phyloP scores from a whole-genome alignment of 306 rosid genomes.

The Echinosophora koreensis region DNA sequence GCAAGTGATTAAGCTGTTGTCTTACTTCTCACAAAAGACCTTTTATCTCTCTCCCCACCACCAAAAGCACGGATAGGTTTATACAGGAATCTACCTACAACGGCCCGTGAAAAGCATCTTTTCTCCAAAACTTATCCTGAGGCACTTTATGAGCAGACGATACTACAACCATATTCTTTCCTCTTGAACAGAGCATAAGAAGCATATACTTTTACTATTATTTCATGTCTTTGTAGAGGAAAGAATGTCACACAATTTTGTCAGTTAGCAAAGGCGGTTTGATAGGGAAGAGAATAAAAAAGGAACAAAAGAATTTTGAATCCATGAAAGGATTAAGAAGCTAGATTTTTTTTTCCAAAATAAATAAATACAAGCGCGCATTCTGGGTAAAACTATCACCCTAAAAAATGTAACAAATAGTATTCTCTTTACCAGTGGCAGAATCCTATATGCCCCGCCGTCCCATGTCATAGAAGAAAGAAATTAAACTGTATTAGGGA shows the following conservation, averaged over 20 bases:
- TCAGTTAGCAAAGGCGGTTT: slow-evolving; percentile 48
- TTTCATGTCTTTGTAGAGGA: slow-evolving; percentile 23
- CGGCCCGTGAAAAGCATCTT: slow-evolving; percentile 57
- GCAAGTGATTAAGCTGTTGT: slow-evolving; percentile 23
- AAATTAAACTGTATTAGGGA: not conserved
- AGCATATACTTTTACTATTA: slow-evolving; percentile 43
- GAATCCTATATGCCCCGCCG: slow-evolving; percentile 21
- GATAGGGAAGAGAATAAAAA: slow-evolving; percentile 20
- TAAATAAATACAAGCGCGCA: slow-evolving; percentile 19
- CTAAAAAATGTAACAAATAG: slow-evolving; percentile 12
- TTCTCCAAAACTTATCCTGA: slow-evolving; percentile 23
- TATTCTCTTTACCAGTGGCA: slow-evolving; percentile 38
- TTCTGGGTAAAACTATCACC: slow-evolving; percentile 33
- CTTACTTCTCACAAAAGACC: slow-evolving; percentile 28
- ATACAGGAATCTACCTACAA: slow-evolving; percentile 50
- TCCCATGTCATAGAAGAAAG: slow-evolving; percentile 17
- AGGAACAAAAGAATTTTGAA: slow-evolving; percentile 11
- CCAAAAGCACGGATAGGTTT: slow-evolving; percentile 36
- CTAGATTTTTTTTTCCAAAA: no score
- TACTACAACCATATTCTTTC: slow-evolving; percentile 40
- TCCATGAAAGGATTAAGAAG: not conserved
- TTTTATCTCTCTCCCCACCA: slow-evolving; percentile 16
- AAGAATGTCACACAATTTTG: slow-evolving; percentile 32
- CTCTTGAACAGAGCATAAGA: slow-evolving; percentile 41
- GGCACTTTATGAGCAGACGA: slow-evolving; percentile 19